Evolutionary conservation across 129 eudicot genomes (phyloP).

Genomic region (Pulicaria dysenterica): DNA sequence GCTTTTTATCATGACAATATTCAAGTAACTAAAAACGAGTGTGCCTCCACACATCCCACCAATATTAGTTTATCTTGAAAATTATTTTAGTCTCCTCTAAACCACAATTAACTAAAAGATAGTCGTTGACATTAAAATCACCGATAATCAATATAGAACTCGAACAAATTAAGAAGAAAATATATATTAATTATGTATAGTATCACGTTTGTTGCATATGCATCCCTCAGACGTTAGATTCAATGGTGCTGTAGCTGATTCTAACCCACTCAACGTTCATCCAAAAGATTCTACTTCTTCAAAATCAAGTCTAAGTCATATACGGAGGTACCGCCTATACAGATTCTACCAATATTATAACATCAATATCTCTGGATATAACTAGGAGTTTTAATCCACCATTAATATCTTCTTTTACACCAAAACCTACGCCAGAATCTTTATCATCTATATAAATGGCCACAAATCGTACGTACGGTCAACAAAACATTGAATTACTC

Average conservation of each 20-base stretch:
- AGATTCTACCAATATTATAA: conserved; percentile 25
- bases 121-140: too few relatives aligned
- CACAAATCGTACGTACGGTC: background rate
- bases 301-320: background rate
- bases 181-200: conserved; percentile 8
- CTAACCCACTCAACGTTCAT: background rate
- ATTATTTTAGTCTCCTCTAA: too few relatives aligned
- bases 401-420: background rate
- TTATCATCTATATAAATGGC: conserved; percentile 4
- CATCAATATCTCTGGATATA: conserved; percentile 14
- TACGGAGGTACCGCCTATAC: conserved; percentile 39
- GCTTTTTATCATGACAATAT: too few relatives aligned
- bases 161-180: background rate
- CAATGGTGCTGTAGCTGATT: background rate
- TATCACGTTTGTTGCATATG: background rate
- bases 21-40: too few relatives aligned
- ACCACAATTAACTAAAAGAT: too few relatives aligned
- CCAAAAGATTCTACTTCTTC: conserved; percentile 10
- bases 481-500: background rate
- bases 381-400: conserved; percentile 22
- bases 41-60: too few relatives aligned
- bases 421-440: conserved; percentile 21
- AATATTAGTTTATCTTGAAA: too few relatives aligned
- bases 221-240: conserved; percentile 11
- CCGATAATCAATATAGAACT: too few relatives aligned